Evolutionary conservation across 2,329 filamentous ascomycete species (phyloP).

Genomic region (Basipetospora chlamydospora): DNA sequence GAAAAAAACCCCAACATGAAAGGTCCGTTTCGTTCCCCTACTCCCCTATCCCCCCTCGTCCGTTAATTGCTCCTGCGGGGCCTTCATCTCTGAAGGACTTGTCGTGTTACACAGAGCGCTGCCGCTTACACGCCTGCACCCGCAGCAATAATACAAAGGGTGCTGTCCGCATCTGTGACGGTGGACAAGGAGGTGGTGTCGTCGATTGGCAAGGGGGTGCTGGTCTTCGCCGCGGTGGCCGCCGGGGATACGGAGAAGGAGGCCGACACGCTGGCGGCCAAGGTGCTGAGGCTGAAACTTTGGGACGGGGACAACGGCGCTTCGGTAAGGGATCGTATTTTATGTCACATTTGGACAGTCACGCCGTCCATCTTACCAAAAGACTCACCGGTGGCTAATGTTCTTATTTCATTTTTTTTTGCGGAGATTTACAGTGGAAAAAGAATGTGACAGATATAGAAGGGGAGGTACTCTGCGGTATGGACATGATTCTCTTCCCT

Average conservation of each 20-base stretch:
- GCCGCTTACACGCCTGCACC: not conserved
- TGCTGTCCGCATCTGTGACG: slow-evolving; percentile 88
- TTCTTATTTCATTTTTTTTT: too few relatives aligned
- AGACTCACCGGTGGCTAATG: not conserved
- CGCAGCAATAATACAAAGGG: slow-evolving; percentile 78
- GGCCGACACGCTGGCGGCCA: slow-evolving; percentile 66
- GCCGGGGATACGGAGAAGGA: slow-evolving; percentile 85
- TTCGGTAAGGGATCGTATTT: slow-evolving; percentile 32
- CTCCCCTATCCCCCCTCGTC: not conserved
- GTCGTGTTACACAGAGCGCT: too few relatives aligned
- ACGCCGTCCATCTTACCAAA: not conserved
- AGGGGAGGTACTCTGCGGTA: slow-evolving; percentile 83
- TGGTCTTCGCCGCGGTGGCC: slow-evolving; percentile 84
- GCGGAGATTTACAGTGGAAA: slow-evolving; percentile 82
- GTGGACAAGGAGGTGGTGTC: slow-evolving; percentile 86
- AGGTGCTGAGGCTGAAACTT: slow-evolving; percentile 77
- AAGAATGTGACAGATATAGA: slow-evolving; percentile 72
- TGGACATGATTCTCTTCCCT: not conserved
- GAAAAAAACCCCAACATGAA: slow-evolving; percentile 6
- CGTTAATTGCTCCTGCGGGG: too few relatives aligned
- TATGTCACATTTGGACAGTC: not conserved
- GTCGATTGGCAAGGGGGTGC: slow-evolving; percentile 74
- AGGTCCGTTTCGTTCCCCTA: not conserved
- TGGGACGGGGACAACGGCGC: slow-evolving; percentile 72
- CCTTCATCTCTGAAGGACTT: too few relatives aligned